Percentiles rank a stretch among this genome's conserved stretches.
Evolutionary conservation across 2,329 filamentous ascomycete species (phyloP).

Genomic region (Alternaria metachromatica): DNA sequence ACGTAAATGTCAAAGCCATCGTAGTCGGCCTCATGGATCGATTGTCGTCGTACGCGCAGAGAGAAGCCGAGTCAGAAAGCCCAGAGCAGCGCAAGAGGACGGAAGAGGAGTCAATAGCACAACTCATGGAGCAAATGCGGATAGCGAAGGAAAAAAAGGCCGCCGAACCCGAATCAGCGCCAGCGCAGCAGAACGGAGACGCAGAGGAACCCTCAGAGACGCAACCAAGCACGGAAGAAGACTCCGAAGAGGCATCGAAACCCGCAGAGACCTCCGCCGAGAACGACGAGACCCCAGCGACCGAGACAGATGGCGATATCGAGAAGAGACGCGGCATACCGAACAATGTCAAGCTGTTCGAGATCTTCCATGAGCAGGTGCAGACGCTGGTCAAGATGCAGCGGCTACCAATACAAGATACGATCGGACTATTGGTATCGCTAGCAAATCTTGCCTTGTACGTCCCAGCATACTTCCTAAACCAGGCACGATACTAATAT

Average conservation of each 20-base stretch:
- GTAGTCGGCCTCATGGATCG: slow-evolving; percentile 98
- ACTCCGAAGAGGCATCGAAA: slow-evolving; percentile 37
- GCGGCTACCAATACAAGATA: slow-evolving; percentile 90
- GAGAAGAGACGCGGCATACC: slow-evolving; percentile 66
- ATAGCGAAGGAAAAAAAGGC: slow-evolving; percentile 66
- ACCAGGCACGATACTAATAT: slow-evolving; percentile 30
- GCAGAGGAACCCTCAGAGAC: slow-evolving; percentile 27
- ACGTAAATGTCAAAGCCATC: slow-evolving; percentile 97
- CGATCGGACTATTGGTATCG: slow-evolving; percentile 91
- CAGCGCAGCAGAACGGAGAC: slow-evolving; percentile 46
- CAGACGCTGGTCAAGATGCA: slow-evolving; percentile 91
- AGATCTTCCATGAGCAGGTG: slow-evolving; percentile 97
- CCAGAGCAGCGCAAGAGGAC: slow-evolving; percentile 74
- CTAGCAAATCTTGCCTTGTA: slow-evolving; percentile 86
- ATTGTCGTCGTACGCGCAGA: slow-evolving; percentile 90
- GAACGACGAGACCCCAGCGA: slow-evolving; percentile 46
- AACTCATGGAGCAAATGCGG: slow-evolving; percentile 78
- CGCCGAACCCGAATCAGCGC: slow-evolving; percentile 30
- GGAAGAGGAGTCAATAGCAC: slow-evolving; percentile 83
- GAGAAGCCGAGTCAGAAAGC: slow-evolving; percentile 76
- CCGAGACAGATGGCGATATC: slow-evolving; percentile 51
- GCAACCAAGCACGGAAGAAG: slow-evolving; percentile 34
- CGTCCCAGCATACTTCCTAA: slow-evolving; percentile 28
- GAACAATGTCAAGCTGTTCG: slow-evolving; percentile 85
- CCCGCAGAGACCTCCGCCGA: slow-evolving; percentile 34